Evolutionary conservation across 202 grass and related monocot species (phyloP).

Genomic region (Dendrocalamus latiflorus): DNA sequence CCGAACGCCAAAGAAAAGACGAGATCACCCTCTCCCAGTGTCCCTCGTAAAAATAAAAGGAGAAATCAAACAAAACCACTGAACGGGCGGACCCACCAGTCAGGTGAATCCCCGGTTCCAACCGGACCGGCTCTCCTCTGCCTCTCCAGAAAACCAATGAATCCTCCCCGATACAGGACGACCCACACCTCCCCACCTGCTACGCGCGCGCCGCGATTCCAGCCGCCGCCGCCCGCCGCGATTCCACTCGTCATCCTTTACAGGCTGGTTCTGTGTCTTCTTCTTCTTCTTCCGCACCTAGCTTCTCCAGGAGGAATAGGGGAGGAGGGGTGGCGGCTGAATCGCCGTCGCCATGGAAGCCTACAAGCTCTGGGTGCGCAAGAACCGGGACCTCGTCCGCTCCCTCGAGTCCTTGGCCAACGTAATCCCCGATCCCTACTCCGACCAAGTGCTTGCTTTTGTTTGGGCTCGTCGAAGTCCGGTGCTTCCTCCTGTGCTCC

Average conservation of each 20-base stretch:
- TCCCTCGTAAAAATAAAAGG: too few relatives aligned
- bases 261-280: neutral
- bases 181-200: neutral
- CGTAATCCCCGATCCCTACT: constrained; percentile 36
- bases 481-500: neutral
- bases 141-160: neutral
- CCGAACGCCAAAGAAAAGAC: too few relatives aligned
- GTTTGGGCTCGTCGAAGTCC: neutral
- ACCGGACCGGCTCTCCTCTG: too few relatives aligned
- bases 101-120: neutral
- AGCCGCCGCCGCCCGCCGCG: neutral
- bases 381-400: constrained; percentile 81
- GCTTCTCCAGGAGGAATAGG: neutral
- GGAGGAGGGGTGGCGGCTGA: neutral
- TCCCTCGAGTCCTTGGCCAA: constrained; percentile 93
- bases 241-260: neutral
- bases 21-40: too few relatives aligned
- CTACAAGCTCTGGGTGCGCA: constrained; percentile 91
- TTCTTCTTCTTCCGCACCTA: neutral
- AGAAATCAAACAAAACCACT: neutral
- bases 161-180: neutral
- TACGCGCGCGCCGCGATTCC: constrained; percentile 25
- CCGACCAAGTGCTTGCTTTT: neutral
- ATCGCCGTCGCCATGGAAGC: constrained; percentile 53
- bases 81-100: neutral